phyloP scores from a whole-genome alignment of 768 basidiomycete species.

The Termitomyces eurrhizus region DNA sequence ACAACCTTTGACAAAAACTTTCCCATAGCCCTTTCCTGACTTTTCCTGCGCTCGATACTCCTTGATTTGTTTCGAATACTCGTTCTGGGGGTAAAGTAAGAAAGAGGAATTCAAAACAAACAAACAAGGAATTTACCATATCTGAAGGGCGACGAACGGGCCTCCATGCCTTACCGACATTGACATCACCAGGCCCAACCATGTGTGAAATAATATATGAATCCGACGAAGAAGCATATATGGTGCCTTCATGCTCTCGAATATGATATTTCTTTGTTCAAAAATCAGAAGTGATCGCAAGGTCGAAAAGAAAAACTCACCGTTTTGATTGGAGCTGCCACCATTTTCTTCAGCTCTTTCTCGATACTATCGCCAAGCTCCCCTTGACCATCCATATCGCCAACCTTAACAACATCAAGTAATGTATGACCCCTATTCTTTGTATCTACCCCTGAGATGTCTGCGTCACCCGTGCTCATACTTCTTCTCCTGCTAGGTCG shows the following conservation, averaged over 20 bases:
- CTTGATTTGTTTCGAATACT: constrained; percentile 87
- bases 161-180: constrained; percentile 82
- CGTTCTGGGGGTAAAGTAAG: constrained; percentile 55
- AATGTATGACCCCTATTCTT: constrained; percentile 32
- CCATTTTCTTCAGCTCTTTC: constrained; percentile 63
- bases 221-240: constrained; percentile 79
- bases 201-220: constrained; percentile 68
- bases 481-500: constrained; percentile 63
- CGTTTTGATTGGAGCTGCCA: constrained; percentile 39
- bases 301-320: constrained; percentile 27
- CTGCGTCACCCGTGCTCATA: constrained; percentile 75
- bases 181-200: constrained; percentile 75
- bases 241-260: constrained; percentile 68
- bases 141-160: constrained; percentile 87
- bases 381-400: constrained; percentile 30
- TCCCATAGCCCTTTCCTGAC: constrained; percentile 78
- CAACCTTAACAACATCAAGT: constrained; percentile 33
- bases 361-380: constrained; percentile 68
- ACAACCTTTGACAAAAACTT: constrained; percentile 91
- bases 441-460: constrained; percentile 34
- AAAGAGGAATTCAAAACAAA: constrained; percentile 8
- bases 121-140: constrained; percentile 56
- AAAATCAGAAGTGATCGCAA: constrained; percentile 7
- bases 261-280: constrained; percentile 71
- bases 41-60: constrained; percentile 77